Percentiles rank a stretch among this genome's conserved stretches.
Conservation (phyloP, 805 yeast genomes). For the Candida gorgasii region DNA sequence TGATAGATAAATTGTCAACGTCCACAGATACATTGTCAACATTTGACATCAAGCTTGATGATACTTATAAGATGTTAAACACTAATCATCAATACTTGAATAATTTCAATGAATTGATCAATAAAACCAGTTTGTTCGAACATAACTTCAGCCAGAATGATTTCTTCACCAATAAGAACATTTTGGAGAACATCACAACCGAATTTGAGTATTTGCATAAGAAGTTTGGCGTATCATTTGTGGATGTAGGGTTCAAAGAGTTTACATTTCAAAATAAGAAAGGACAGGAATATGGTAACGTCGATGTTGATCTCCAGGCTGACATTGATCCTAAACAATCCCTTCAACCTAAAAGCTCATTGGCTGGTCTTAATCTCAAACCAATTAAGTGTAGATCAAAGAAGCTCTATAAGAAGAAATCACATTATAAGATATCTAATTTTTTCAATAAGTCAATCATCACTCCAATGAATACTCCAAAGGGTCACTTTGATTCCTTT, state of each 20-base stretch:
- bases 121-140: constrained; percentile 35
- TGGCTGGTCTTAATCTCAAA: constrained; percentile 37
- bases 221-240: constrained; percentile 11
- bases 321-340: not conserved
- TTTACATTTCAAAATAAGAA: too few relatives aligned
- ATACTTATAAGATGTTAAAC: constrained; percentile 21
- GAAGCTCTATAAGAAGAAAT: constrained; percentile 40
- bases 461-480: constrained; percentile 3
- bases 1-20: constrained; percentile 22
- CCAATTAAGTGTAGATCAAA: constrained; percentile 38
- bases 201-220: constrained; percentile 30
- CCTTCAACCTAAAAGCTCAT: constrained; percentile 23
- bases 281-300: too few relatives aligned
- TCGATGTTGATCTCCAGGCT: too few relatives aligned
- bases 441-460: constrained; percentile 32
- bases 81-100: constrained; percentile 24
- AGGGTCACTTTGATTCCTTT: not conserved
- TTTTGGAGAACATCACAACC: constrained; percentile 27
- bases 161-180: constrained; percentile 29
- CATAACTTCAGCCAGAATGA: constrained; percentile 33
- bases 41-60: constrained; percentile 32
- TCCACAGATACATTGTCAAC: constrained; percentile 23
- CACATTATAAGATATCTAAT: constrained; percentile 39
- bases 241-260: too few relatives aligned
- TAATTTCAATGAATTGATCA: constrained; percentile 31